Evolutionary conservation across 2,329 filamentous ascomycete genomes (phyloP), one percentile per base, ranked within the genome.

Genomic region (Botrytis medusae): DNA sequence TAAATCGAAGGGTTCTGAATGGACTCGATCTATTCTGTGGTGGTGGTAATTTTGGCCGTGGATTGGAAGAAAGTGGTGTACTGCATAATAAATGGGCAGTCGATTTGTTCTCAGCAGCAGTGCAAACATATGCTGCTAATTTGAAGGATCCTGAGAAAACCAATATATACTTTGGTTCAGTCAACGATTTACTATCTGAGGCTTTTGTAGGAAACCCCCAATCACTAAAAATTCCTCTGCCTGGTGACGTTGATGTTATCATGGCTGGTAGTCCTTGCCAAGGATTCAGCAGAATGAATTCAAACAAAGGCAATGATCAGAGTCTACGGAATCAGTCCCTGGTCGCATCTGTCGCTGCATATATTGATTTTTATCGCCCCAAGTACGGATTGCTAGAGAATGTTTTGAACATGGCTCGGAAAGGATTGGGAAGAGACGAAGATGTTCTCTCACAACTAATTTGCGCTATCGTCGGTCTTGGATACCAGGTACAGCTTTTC

Each of bases 381-480:
- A 85, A 88, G n/a, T 95, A 92, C 78, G 92, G 90, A 0, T 76
- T 95, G 0, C 85, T 97, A 0, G 93, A 97, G 80, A 97, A 97
- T 76, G 93, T 97, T 0, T 82, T 88, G 0, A 85, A 83, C 0
- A 93, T 95, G 83, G 86, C 85, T 83, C 64, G 84, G 79, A 37
- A 83, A 83, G 29, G 83, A 81, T 29, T 78, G 79, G 10, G 82
- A 81, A 46, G 86, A 25, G 82, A 86, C 6, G 85, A 91, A 32
- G 92, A 93, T 73, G 88, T 93, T 0, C 90, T 95, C 69, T 90
- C 90, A 1, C 92, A 95, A 76, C 84, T 96, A 0, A 84, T 96
- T 16, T 92, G 91, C 75, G 86, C 90, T 0, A 82, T 96, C 0
- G 90, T 95, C 0, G 92, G 91, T 0, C 84, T 96, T 75, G 93